Base-by-base conservation (phyloP, 106 monocot species). In the Vanilla planifolia region DNA sequence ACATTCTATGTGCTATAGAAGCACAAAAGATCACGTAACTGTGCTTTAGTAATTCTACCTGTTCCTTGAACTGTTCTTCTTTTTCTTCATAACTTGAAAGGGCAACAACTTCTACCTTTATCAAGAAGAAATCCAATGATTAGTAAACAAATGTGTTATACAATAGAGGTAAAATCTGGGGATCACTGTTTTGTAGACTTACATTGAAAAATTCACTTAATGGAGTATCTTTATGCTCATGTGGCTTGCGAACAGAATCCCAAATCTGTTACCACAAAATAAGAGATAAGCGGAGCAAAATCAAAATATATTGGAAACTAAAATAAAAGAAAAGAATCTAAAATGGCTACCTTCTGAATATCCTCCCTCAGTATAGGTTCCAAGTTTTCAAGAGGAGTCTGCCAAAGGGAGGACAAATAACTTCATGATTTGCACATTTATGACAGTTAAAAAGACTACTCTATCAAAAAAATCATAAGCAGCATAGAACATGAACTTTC, bases 181-280 rank as follows among this genome's bases (percentile, higher is more conserved):
- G 17, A 34, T 34, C 6, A 41, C 5, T 22, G 2, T 33, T 34
- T 9, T 27, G 39, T 30, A n/a, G n/a, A n/a, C 84, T 68, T 88
- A 98, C 96, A 77, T 81, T 82, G 67, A 98, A 98, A 79, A 98
- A 98, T 44, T 98, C 96, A 74, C 91, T 88, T 1, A 98, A 67
- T 55, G 85, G 77, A 69, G 91, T 98, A 47, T 88, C 87, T 72
- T 77, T 91, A 65, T 98, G 91, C 61, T 62, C 81, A 24, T 88
- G 55, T 43, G 91, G 87, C 52, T 98, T 98, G 41, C 81, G 73
- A 69, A 98, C 96, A 67, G 73, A 43, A 67, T 98, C 91, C 96
- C 91, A 98, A 59, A 98, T 98, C 96, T 96, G 72, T 48, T 80
- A 79, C 13, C 37, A 72, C 0, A 53, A 53, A 24, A 59, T 30